A percentile compares a stretch with the other conserved stretches of the same genome.
phyloP scores from a whole-genome alignment of 768 basidiomycete genomes.

The Macrolepiota dolichaula region DNA sequence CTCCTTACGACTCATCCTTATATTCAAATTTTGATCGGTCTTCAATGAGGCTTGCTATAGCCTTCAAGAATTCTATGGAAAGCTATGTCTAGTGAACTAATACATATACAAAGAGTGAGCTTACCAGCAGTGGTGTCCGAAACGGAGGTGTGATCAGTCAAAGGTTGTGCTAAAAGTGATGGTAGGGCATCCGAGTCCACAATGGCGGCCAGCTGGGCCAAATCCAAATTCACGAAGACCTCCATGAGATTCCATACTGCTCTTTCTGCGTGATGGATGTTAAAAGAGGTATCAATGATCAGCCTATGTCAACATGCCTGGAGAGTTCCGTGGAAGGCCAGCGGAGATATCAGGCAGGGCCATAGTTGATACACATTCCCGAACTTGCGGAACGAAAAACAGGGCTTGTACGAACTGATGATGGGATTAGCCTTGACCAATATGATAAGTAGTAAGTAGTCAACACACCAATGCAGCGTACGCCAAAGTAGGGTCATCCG shows the following conservation, averaged over 20 bases:
- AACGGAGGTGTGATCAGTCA: constrained; percentile 26
- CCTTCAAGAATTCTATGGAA: constrained; percentile 47
- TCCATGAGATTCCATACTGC: constrained; percentile 59
- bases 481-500: constrained; percentile 44
- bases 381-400: constrained; percentile 70
- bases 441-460: constrained; percentile 5
- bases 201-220: constrained; percentile 56
- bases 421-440: not conserved
- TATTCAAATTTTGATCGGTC: constrained; percentile 33
- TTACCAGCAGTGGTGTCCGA: constrained; percentile 20
- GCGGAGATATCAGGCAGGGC: constrained; percentile 26
- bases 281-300: not conserved
- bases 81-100: not conserved
- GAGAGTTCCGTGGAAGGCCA: constrained; percentile 20
- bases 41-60: constrained; percentile 43
- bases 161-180: constrained; percentile 39
- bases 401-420: constrained; percentile 52
- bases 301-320: constrained; percentile 21
- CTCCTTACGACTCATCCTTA: constrained; percentile 32
- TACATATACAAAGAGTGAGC: not conserved
- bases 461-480: constrained; percentile 57
- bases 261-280: constrained; percentile 30
- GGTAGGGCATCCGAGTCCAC: constrained; percentile 48
- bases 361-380: constrained; percentile 35
- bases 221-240: constrained; percentile 67